Conservation (phyloP, 371 early-diverging fungal genomes). For the Rhizopus microsporus region DNA sequence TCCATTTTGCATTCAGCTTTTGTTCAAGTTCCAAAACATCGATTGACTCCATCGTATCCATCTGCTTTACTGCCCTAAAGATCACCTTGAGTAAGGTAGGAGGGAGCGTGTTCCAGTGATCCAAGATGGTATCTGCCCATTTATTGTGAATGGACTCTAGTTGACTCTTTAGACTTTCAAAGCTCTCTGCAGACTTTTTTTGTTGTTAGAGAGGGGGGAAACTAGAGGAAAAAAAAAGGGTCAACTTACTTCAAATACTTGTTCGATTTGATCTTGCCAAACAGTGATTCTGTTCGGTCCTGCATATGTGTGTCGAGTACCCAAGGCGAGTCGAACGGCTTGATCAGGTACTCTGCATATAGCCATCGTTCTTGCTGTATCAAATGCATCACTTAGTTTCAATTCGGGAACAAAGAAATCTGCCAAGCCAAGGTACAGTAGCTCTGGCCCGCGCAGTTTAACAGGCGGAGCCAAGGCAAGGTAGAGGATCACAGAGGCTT, state of each 20-base stretch:
- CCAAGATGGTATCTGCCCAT: slow-evolving; percentile 38
- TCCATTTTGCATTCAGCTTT: slow-evolving; percentile 38
- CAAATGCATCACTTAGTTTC: slow-evolving; percentile 42
- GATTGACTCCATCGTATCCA: neutral
- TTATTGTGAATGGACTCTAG: slow-evolving; percentile 17
- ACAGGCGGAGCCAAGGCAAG: slow-evolving; percentile 48
- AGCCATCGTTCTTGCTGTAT: slow-evolving; percentile 33
- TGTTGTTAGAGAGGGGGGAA: neutral
- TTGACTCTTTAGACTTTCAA: slow-evolving; percentile 23
- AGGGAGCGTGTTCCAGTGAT: slow-evolving; percentile 35
- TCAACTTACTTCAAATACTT: slow-evolving; percentile 50
- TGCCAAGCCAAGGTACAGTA: slow-evolving; percentile 49
- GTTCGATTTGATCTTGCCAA: slow-evolving; percentile 53
- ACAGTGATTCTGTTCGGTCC: slow-evolving; percentile 59
- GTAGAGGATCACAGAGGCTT: slow-evolving; percentile 44
- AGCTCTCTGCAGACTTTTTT: neutral
- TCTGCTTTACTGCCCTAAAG: slow-evolving; percentile 28
- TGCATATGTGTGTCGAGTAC: slow-evolving; percentile 51
- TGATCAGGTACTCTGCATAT: slow-evolving; percentile 52
- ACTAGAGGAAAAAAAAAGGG: neutral
- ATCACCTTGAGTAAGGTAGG: slow-evolving; percentile 33
- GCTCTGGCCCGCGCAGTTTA: slow-evolving; percentile 54
- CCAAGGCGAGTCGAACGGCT: slow-evolving; percentile 47
- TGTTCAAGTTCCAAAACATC: slow-evolving; percentile 34
- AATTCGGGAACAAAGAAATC: slow-evolving; percentile 59